Conservation (phyloP, 139 green algal genomes). For the Monoraphidium neglectum region DNA sequence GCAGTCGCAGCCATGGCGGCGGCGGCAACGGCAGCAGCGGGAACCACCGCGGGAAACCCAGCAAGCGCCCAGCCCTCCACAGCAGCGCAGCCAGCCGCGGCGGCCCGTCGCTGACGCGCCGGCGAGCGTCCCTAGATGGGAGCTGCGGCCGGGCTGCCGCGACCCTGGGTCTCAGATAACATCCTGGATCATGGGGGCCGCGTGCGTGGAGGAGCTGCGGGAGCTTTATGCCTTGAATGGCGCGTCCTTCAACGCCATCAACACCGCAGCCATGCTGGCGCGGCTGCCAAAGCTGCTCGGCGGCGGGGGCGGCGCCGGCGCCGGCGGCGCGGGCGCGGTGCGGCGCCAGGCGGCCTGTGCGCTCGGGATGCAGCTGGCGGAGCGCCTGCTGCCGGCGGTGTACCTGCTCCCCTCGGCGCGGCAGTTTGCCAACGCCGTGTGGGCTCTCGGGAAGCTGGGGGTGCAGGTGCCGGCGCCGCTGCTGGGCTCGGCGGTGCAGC, state of each 20-base stretch:
- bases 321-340: no score
- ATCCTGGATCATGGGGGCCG: slow-evolving; percentile 8
- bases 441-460: slow-evolving; percentile 33
- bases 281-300: slow-evolving; percentile 25
- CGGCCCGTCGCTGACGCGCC: not conserved
- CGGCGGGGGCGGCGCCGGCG: no score
- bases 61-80: not conserved
- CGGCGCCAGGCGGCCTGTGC: no score
- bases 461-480: not conserved
- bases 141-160: not conserved
- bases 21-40: not conserved
- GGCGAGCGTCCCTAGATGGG: not conserved
- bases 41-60: not conserved
- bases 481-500: slow-evolving; percentile 1
- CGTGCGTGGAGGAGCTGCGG: slow-evolving; percentile 12
- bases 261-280: slow-evolving; percentile 36
- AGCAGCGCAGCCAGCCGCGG: not conserved
- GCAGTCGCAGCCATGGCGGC: no score
- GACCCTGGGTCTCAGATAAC: slow-evolving; percentile 13
- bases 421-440: slow-evolving; percentile 45
- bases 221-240: slow-evolving; percentile 16
- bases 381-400: slow-evolving; percentile 6
- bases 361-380: slow-evolving; percentile 14
- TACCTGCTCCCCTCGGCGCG: slow-evolving; percentile 14
- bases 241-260: slow-evolving; percentile 31